Conservation (phyloP, 169 alveolate species). For the Eimeria falciformis region DNA sequence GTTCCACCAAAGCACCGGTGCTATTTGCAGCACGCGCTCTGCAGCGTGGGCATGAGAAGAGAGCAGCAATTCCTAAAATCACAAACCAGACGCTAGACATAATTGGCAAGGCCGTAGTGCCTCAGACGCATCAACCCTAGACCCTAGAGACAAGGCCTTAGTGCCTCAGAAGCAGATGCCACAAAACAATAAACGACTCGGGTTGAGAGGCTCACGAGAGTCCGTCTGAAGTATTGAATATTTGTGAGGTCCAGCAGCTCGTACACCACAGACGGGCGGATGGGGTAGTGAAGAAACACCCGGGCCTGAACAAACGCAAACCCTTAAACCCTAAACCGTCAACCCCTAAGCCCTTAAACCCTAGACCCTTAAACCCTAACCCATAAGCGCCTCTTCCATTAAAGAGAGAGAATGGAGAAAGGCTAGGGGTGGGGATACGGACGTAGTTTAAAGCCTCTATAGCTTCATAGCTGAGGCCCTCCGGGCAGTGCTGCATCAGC, state of each 20-base stretch:
- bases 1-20: conserved; percentile 59
- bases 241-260: conserved; percentile 68
- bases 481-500: conserved; percentile 69
- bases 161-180: not conserved
- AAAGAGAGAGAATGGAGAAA: no score
- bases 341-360: conserved; percentile 37
- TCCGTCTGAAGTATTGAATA: conserved; percentile 34
- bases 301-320: conserved; percentile 65
- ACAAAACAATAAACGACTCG: not conserved
- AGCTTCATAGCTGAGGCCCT: conserved; percentile 66
- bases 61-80: conserved; percentile 66
- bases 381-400: not conserved
- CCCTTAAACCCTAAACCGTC: not conserved
- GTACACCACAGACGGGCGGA: conserved; percentile 64
- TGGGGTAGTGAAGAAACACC: conserved; percentile 58
- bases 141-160: not conserved
- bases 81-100: not conserved
- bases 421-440: not conserved
- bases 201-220: conserved; percentile 32
- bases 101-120: not conserved
- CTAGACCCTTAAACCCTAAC: conserved; percentile 20
- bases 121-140: conserved; percentile 10
- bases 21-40: conserved; percentile 62
- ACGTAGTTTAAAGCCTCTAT: conserved; percentile 54
- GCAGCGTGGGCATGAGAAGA: conserved; percentile 46